Base-by-base conservation (phyloP, 805 yeast species). In the Schizosaccharomyces japonicus region DNA sequence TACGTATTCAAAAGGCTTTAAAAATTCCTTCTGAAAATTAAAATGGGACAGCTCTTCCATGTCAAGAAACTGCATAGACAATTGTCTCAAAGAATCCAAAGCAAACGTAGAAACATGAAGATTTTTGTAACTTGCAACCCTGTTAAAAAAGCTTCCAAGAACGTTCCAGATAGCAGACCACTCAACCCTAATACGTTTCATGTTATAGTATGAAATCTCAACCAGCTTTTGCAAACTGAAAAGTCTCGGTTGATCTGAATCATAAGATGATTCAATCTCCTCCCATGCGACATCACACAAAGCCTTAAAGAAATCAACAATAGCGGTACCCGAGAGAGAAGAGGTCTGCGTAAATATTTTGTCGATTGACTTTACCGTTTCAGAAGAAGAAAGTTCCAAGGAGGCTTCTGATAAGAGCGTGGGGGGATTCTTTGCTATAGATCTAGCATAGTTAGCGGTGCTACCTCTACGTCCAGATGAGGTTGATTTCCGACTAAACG, bases 111-210 rank as follows among this genome's bases (percentile, higher is more conserved):
- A 84, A 51, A 90, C 79, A 1, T 76, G 75, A 28, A 70, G 64
- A 57, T 85, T 87, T 34, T 73, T 63, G 58, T 81, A 80, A 50
- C 92, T 76, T 2, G 93, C 93, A 52, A 84, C 85, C 31, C 19
- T 5, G 53, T 82, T 81, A 64, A 90, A 90, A 39, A 81, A 80
- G 50, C 73, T 80, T 13, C 94, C 94, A 80, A 90, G 80, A 7
- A 81, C 79, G 13, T 80, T 73, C 99, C 99, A 90, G 50, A 90
- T 68, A 48, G 82, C 87, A 4, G 94, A 75, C 95, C 98, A 90
- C 63, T 92, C 95, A 51, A 90, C 76, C 60, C 94, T 75, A 55
- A 90, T 85, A 66, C 98, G 80, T 47, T 76, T 76, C 95, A 90
- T 90, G 60, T 92, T 92, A 66, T 92, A 90, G 62, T 90, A 87